These are phyloP conservation scores for Entelexis paramagnoliae DNA, from an alignment of 1,139 yeast genomes.

Conservation along the genomic window DNA sequence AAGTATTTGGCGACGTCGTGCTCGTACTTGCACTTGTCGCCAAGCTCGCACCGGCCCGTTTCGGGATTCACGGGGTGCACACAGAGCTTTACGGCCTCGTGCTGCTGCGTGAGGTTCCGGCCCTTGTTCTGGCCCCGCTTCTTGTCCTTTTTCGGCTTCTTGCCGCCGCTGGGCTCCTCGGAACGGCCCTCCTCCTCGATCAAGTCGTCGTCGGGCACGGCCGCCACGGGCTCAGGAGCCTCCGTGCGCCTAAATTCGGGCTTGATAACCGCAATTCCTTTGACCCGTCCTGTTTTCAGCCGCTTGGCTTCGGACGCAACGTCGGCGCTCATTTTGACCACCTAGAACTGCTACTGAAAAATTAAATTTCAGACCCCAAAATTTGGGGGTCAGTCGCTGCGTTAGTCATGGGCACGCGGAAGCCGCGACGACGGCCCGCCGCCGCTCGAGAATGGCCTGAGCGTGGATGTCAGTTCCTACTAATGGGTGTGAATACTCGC, in stretches of 20 bases:
- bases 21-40: conserved; percentile 63
- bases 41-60: conserved; percentile 47
- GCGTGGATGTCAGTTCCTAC: no score
- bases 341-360: neutral
- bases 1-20: conserved; percentile 66
- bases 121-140: conserved; percentile 84
- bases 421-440: no score
- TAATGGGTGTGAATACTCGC: no score
- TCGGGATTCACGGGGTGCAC: conserved; percentile 31
- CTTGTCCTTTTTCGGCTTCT: conserved; percentile 28
- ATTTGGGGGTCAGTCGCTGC: neutral
- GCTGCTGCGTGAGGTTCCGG: conserved; percentile 63
- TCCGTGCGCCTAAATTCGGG: conserved; percentile 38
- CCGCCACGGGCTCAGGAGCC: conserved; percentile 37
- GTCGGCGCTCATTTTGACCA: neutral
- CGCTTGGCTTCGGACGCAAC: conserved; percentile 19
- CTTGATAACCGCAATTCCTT: conserved; percentile 58
- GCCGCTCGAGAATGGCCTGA: no score
- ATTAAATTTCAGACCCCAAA: neutral
- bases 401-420: neutral
- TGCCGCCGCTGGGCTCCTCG: conserved; percentile 31
- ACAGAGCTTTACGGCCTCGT: conserved; percentile 59
- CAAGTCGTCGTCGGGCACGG: conserved; percentile 18
- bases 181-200: conserved; percentile 42
- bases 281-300: conserved; percentile 19